These are phyloP conservation scores for Cotoneaster glaucophyllus DNA, from an alignment of 306 rosid genomes.

Conservation along the genomic window DNA sequence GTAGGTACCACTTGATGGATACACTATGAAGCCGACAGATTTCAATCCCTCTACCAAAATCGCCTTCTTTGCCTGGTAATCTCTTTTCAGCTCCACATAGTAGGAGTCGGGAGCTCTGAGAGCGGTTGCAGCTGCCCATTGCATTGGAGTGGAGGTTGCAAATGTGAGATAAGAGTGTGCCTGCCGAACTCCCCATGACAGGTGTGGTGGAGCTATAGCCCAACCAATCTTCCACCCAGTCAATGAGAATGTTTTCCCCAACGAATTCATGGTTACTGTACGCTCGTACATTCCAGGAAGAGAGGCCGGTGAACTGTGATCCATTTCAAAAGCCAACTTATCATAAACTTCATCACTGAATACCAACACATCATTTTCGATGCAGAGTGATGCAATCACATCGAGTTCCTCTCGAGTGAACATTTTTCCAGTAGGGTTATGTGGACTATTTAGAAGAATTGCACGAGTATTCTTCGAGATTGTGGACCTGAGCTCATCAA, in stretches of 20 bases:
- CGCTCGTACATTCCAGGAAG: conserved; percentile 87
- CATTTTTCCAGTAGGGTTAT: conserved; percentile 91
- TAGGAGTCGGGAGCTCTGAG: conserved; percentile 87
- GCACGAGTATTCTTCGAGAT: conserved; percentile 78
- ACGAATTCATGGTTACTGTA: conserved; percentile 79
- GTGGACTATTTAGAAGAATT: conserved; percentile 65
- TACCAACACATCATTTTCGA: conserved; percentile 76
- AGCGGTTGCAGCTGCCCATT: conserved; percentile 84
- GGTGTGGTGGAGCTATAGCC: conserved; percentile 81
- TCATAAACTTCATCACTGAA: conserved; percentile 87
- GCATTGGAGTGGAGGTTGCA: conserved; percentile 77
- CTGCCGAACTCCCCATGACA: conserved; percentile 79
- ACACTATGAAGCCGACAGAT: conserved; percentile 77
- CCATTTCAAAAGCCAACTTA: conserved; percentile 87
- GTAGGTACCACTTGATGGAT: conserved; percentile 84
- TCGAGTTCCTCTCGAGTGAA: conserved; percentile 64
- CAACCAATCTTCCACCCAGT: conserved; percentile 94
- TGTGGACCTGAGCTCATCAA: conserved; percentile 56
- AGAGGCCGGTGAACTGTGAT: conserved; percentile 74
- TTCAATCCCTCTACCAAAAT: conserved; percentile 80
- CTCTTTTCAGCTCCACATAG: conserved; percentile 65
- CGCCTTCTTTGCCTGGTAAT: conserved; percentile 63
- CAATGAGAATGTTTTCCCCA: conserved; percentile 88
- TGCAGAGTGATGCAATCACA: conserved; percentile 71
- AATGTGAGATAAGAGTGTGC: conserved; percentile 74